Evolutionary conservation across 1,139 yeast genomes (phyloP).

Genomic region (Sugiyamaella paludigena): DNA sequence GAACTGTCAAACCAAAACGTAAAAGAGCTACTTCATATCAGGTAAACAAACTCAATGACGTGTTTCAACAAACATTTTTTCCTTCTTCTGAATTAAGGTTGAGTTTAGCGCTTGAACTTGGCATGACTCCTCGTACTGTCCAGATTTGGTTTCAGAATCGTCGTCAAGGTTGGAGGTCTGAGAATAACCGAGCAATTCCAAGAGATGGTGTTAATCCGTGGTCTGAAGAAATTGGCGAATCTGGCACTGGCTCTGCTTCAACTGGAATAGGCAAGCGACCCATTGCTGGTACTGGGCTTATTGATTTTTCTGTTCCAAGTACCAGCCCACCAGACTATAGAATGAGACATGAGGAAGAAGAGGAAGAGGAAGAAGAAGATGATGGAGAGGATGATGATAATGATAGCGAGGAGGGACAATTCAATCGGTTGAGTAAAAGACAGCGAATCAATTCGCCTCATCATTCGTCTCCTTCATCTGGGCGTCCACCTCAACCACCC

Average conservation of each 20-base stretch:
- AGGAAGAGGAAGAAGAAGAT: slow-evolving; percentile 16
- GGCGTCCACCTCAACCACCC: not conserved
- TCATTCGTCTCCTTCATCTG: not conserved
- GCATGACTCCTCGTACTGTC: slow-evolving; percentile 42
- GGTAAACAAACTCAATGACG: slow-evolving; percentile 36
- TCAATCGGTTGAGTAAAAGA: not conserved
- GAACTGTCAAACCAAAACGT: slow-evolving; percentile 36
- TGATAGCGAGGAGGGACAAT: not conserved
- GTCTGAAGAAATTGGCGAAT: slow-evolving; percentile 6
- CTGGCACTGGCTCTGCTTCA: slow-evolving; percentile 1
- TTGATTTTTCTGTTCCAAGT: slow-evolving; percentile 14
- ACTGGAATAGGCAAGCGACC: slow-evolving; percentile 7
- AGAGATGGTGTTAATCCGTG: slow-evolving; percentile 21
- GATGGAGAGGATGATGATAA: slow-evolving; percentile 3
- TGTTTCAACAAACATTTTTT: slow-evolving; percentile 39
- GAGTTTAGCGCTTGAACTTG: slow-evolving; percentile 38
- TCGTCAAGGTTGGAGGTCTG: slow-evolving; percentile 40
- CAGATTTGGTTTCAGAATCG: slow-evolving; percentile 43
- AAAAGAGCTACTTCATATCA: slow-evolving; percentile 40
- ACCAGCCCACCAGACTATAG: not conserved
- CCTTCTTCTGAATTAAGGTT: slow-evolving; percentile 39
- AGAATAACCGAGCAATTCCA: slow-evolving; percentile 32
- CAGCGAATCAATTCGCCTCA: too few relatives aligned
- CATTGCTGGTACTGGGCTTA: slow-evolving; percentile 17
- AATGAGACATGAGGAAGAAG: slow-evolving; percentile 7